Base-by-base conservation (phyloP, 108 stramenopile genomes). In the Poteriospumella lacustris region DNA sequence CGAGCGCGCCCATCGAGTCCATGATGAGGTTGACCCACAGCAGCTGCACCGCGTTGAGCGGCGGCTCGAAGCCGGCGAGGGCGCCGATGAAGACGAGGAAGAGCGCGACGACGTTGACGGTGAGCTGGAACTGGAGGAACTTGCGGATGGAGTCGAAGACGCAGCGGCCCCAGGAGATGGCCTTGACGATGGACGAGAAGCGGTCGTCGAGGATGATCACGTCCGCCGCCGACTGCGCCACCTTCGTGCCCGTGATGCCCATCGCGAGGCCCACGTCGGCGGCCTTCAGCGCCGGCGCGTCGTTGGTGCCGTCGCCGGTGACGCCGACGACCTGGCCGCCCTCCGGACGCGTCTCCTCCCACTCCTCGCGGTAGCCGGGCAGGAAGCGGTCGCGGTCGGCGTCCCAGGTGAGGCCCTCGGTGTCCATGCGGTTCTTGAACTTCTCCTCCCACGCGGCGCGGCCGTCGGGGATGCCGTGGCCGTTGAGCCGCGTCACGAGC, bases 221-320 rank as follows among this genome's bases (percentile, higher is more conserved):
- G 44, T 96, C 92, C 0, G 92, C 89, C 0, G 95, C 95, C 85
- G 93, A 89, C 78, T 94, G 92, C 59, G 97, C 97, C 58, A 97
- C 94, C 84, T 98, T 91, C 36, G 97, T 98, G 58, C 97, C 97
- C 42, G 95, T 86, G 80, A 96, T 88, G 44, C 96, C 96, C 96
- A 98, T 98, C 36, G 94, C 92, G 80, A 98, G 92, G 24, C 97
- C 96, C 67, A 98, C 93, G 78, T 98, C 94, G n/a, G 96, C 95
- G 15, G 76, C 92, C 84, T 96, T 98, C 68, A 98, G 87, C 0
- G 97, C 96, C 28, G 96, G 97, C 26, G 97, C 97, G 80, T 98
- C 97, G 82, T 98, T 98, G 5, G 97, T 97, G 42, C 97, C 97
- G 83, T 98, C 97, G 58, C 97, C 97, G 0, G 97, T 98, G 86